phyloP scores from a whole-genome alignment of 2,329 filamentous ascomycete species.

The Venturia pyrina region DNA sequence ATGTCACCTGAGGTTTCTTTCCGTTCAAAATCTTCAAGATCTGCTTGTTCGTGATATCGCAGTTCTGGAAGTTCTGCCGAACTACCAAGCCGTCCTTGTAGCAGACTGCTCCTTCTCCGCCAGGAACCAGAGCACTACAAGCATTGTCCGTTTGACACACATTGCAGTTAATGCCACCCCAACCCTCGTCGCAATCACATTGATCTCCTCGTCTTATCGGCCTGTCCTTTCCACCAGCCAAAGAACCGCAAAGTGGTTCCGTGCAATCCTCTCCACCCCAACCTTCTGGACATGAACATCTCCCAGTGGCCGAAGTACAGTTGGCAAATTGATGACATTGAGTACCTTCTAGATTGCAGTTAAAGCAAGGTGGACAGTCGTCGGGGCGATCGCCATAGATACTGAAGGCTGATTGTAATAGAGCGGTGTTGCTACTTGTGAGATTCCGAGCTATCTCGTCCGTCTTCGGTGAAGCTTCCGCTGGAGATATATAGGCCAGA shows the following conservation, averaged over 20 bases:
- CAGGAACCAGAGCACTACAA: slow-evolving; percentile 81
- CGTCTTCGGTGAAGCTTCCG: not conserved
- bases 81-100: slow-evolving; percentile 86
- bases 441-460: not conserved
- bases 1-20: slow-evolving; percentile 85
- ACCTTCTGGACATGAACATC: slow-evolving; percentile 83
- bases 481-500: not conserved
- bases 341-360: slow-evolving; percentile 90
- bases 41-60: slow-evolving; percentile 91
- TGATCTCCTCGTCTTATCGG: slow-evolving; percentile 58
- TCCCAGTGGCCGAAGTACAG: slow-evolving; percentile 83
- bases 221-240: slow-evolving; percentile 64
- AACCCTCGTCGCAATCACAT: slow-evolving; percentile 86
- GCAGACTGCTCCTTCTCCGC: slow-evolving; percentile 73
- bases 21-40: slow-evolving; percentile 79
- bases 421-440: not conserved
- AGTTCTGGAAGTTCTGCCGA: slow-evolving; percentile 94
- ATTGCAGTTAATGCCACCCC: slow-evolving; percentile 94
- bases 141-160: slow-evolving; percentile 77
- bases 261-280: slow-evolving; percentile 94
- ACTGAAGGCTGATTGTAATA: slow-evolving; percentile 1
- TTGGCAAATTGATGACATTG: slow-evolving; percentile 81
- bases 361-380: slow-evolving; percentile 86
- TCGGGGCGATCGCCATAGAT: slow-evolving; percentile 63
- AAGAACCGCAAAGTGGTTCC: slow-evolving; percentile 79